A percentile compares a stretch with the other conserved stretches of the same genome.
Conservation (phyloP, 495 filamentous ascomycete species). For the Penicillium crystallinum region DNA sequence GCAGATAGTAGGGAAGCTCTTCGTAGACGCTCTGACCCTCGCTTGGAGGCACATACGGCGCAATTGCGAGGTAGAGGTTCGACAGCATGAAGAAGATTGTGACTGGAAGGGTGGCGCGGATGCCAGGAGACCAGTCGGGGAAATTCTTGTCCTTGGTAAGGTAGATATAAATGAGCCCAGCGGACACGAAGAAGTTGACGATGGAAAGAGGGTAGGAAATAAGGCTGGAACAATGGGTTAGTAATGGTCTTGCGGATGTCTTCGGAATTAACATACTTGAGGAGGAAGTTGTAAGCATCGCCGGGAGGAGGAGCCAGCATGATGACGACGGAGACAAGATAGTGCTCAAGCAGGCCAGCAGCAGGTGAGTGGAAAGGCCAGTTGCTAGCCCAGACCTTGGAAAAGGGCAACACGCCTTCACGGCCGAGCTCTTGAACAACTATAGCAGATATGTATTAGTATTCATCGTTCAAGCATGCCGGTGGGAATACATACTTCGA, state of each 20-base stretch:
- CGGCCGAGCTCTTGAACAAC: constrained; percentile 62
- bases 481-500: constrained; percentile 34
- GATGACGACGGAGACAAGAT: constrained; percentile 53
- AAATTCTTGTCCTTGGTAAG: constrained; percentile 39
- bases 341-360: constrained; percentile 58
- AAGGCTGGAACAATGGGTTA: constrained; percentile 36
- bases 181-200: constrained; percentile 56
- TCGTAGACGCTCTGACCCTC: constrained; percentile 55
- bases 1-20: constrained; percentile 61
- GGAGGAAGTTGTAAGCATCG: constrained; percentile 60
- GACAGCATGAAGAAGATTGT: constrained; percentile 53
- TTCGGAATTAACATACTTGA: constrained; percentile 42
- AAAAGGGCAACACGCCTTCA: constrained; percentile 59
- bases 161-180: constrained; percentile 53
- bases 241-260: constrained; percentile 14
- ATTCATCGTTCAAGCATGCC: background rate
- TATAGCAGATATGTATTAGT: constrained; percentile 4
- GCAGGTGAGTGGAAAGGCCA: constrained; percentile 57
- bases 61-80: constrained; percentile 54
- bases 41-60: constrained; percentile 61
- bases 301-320: constrained; percentile 60
- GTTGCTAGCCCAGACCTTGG: constrained; percentile 60
- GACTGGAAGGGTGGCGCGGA: constrained; percentile 37
- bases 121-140: constrained; percentile 32
- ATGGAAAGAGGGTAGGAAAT: constrained; percentile 58